A percentile compares a stretch with the other conserved stretches of the same genome.
These are phyloP conservation scores for Prorocentrum cordatum DNA, from an alignment of 169 alveolate genomes.

Conservation along the genomic window DNA sequence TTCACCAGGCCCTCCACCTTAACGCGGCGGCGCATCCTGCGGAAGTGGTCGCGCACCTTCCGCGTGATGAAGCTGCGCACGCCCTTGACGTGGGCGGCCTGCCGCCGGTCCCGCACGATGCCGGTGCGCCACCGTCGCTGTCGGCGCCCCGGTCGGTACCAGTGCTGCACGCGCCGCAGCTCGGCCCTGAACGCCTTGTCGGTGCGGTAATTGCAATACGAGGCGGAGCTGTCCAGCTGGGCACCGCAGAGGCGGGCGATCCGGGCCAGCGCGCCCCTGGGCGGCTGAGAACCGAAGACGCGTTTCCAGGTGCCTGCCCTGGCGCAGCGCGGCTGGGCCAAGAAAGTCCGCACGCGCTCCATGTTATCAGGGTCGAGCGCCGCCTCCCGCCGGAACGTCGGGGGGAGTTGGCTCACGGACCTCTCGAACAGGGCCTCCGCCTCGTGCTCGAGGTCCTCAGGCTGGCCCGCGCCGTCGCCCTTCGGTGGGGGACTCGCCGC, in stretches of 20 bases:
- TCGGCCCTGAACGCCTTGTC: not conserved
- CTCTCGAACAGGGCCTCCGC: no score
- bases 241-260: not conserved
- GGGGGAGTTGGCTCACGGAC: no score
- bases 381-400: no score
- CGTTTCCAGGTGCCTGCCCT: not conserved
- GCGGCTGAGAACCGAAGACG: not conserved
- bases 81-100: not conserved
- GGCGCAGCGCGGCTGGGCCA: no score
- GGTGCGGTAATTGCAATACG: not conserved
- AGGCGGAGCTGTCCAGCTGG: not conserved
- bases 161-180: not conserved
- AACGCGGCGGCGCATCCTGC: not conserved
- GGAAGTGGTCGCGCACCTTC: not conserved
- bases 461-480: no score
- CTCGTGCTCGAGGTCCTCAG: no score
- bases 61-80: not conserved
- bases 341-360: no score
- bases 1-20: not conserved
- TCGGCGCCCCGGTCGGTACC: not conserved
- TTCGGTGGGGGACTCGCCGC: no score
- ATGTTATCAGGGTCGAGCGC: no score
- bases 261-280: not conserved
- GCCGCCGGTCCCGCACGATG: not conserved
- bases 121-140: not conserved